Conservation (phyloP, 768 basidiomycete species). For the Coprinopsis sp. region DNA sequence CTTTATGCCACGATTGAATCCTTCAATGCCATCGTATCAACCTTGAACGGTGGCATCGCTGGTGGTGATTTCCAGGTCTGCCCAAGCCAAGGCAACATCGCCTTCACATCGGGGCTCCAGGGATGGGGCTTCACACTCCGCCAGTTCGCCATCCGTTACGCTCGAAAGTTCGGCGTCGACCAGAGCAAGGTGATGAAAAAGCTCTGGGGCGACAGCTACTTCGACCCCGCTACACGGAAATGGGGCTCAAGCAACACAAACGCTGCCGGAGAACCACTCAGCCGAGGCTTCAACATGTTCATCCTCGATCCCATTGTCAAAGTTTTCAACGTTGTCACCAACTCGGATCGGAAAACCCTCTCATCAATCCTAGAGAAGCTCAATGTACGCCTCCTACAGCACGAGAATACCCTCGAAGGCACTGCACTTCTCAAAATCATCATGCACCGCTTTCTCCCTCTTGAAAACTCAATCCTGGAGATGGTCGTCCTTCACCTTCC, state of each 20-base stretch:
- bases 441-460: conserved; percentile 99
- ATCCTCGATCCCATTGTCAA: conserved; percentile 99
- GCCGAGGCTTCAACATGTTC: conserved; percentile 98
- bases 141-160: conserved; percentile 90
- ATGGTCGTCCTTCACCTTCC: conserved; percentile 99
- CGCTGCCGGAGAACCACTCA: conserved; percentile 84
- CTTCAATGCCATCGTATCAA: conserved; percentile 98
- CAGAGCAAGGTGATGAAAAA: conserved; percentile 97
- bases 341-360: conserved; percentile 94
- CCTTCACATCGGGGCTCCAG: conserved; percentile 98
- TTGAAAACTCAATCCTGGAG: conserved; percentile 96
- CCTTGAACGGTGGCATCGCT: conserved; percentile 86
- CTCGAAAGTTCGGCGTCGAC: conserved; percentile 99
- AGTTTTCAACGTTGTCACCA: conserved; percentile 98
- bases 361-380: conserved; percentile 90
- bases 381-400: conserved; percentile 79
- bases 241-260: conserved; percentile 82
- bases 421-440: conserved; percentile 94
- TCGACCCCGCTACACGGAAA: conserved; percentile 94
- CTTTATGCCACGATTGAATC: conserved; percentile 97
- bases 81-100: conserved; percentile 96
- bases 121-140: conserved; percentile 99
- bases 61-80: conserved; percentile 99
- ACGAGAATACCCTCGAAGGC: conserved; percentile 91
- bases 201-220: conserved; percentile 99